A percentile compares a stretch with the other conserved stretches of the same genome.
These are phyloP conservation scores for Luvunga scandens DNA, from an alignment of 345 rosid species.

Conservation along the genomic window DNA sequence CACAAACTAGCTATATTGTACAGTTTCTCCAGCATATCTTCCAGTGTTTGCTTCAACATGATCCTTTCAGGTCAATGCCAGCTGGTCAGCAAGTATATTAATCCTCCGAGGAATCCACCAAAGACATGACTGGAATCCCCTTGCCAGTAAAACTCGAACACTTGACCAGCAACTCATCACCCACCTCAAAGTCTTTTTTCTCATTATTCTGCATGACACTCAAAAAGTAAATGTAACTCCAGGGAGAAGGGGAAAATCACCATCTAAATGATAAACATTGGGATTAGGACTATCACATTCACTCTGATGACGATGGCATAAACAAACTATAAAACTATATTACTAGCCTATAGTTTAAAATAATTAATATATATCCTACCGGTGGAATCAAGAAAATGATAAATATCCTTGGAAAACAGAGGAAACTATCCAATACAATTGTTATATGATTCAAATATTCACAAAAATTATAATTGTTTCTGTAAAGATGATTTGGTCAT, in stretches of 20 bases:
- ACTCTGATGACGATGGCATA: background rate
- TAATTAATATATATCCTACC: background rate
- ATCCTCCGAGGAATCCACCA: slow-evolving; percentile 29
- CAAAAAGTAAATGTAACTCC: background rate
- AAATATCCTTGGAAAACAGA: background rate
- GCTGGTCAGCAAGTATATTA: background rate
- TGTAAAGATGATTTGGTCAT: background rate
- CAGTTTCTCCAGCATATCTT: background rate
- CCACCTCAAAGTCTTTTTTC: slow-evolving; percentile 43
- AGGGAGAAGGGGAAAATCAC: background rate
- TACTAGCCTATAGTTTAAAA: background rate
- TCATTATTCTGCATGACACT: slow-evolving; percentile 43
- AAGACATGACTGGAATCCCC: slow-evolving; percentile 76
- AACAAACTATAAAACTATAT: background rate
- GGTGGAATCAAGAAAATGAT: background rate
- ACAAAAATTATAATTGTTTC: background rate
- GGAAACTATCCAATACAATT: background rate
- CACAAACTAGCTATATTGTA: background rate
- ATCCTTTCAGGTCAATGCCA: background rate
- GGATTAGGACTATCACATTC: background rate
- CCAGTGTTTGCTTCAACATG: background rate
- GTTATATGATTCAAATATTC: background rate
- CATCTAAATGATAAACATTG: background rate
- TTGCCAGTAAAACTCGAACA: slow-evolving; percentile 73
- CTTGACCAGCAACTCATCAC: slow-evolving; percentile 57